A percentile compares a stretch with the other conserved stretches of the same genome.
Evolutionary conservation across 805 yeast genomes (phyloP).

Genomic region (Ogataea angusta): DNA sequence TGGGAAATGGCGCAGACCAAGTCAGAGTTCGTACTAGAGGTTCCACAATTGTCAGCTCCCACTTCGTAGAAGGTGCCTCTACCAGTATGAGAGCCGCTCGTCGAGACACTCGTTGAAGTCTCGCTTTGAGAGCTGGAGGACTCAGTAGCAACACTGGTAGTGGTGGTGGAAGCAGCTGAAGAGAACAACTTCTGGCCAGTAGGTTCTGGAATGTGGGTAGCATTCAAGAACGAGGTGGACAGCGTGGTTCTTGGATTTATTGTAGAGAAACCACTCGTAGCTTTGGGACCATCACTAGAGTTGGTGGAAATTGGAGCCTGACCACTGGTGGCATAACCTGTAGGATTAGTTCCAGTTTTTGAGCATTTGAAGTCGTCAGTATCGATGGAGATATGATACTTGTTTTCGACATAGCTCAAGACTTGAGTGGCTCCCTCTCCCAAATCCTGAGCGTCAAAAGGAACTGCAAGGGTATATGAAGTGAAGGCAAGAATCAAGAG

Average conservation of each 20-base stretch:
- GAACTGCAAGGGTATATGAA: constrained; percentile 6
- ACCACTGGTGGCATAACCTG: background rate
- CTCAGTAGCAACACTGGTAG: background rate
- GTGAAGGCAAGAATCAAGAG: constrained; percentile 6
- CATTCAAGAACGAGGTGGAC: background rate
- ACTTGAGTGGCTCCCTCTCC: background rate
- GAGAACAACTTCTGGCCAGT: background rate
- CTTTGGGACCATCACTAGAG: background rate
- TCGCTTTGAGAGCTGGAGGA: constrained; percentile 7
- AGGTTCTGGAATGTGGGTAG: background rate
- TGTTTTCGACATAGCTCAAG: background rate
- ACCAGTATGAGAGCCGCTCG: constrained; percentile 29
- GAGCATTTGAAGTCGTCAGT: background rate
- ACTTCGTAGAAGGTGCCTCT: constrained; percentile 49
- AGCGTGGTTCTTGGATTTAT: background rate
- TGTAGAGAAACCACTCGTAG: background rate
- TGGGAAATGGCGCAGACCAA: constrained; percentile 49
- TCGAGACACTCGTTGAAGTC: constrained; percentile 3
- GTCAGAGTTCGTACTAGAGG: constrained; percentile 38
- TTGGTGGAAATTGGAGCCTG: background rate
- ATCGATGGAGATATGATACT: background rate
- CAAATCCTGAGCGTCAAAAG: constrained; percentile 5
- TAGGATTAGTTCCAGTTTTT: background rate
- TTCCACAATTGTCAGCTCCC: constrained; percentile 51
- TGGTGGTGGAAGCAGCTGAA: background rate